Evolutionary conservation across 1,284 basidiomycete genomes (phyloP).

Genomic region (Termitomyces sp.): DNA sequence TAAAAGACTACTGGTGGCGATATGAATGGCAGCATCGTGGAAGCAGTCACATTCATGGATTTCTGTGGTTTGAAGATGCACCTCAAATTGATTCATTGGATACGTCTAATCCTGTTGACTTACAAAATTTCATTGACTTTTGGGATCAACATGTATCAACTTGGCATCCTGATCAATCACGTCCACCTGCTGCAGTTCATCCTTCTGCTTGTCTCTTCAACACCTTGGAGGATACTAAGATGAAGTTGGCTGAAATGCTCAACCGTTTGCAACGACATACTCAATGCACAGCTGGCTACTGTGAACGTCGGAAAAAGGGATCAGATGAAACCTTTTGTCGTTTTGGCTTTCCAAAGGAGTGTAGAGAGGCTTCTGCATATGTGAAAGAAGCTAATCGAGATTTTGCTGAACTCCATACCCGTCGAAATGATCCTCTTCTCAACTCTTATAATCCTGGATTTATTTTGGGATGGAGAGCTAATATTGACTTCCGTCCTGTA

Average conservation of each 20-base stretch:
- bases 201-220: not conserved
- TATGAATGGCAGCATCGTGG: constrained; percentile 23
- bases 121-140: constrained; percentile 7
- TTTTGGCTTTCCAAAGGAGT: constrained; percentile 5
- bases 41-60: no score
- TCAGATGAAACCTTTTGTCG: constrained; percentile 2
- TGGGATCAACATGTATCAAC: constrained; percentile 9
- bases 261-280: constrained; percentile 3
- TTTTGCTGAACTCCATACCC: constrained; percentile 7
- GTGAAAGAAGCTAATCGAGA: not conserved
- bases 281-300: constrained; percentile 5
- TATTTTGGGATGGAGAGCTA: constrained; percentile 9
- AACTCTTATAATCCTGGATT: constrained; percentile 5
- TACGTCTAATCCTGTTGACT: constrained; percentile 2
- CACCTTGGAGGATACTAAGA: constrained; percentile 6
- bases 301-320: not conserved
- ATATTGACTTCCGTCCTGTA: constrained; percentile 8
- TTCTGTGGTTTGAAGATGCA: constrained; percentile 19
- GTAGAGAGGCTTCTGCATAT: constrained; percentile 4
- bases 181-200: constrained; percentile 7
- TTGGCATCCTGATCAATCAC: constrained; percentile 1
- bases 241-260: constrained; percentile 5
- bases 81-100: constrained; percentile 12
- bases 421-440: not conserved
- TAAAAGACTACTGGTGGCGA: constrained; percentile 18